These are phyloP conservation scores for Ligustrum vulgare DNA, from an alignment of 257 asterid species.

Conservation along the genomic window DNA sequence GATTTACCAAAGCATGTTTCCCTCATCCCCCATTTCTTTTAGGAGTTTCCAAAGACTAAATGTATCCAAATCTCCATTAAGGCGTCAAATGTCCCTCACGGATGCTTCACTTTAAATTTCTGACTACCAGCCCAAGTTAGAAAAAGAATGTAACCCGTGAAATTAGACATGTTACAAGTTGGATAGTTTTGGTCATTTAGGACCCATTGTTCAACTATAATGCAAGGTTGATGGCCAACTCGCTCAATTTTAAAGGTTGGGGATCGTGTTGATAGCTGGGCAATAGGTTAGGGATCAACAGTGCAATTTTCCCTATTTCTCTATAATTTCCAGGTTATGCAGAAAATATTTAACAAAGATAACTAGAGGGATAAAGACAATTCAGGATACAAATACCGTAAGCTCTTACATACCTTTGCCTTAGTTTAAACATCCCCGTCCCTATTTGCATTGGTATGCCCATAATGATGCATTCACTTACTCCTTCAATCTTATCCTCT, in stretches of 20 bases:
- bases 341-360: neutral
- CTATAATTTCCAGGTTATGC: neutral
- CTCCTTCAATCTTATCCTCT: conserved; percentile 87
- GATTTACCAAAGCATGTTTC: no score
- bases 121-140: neutral
- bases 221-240: neutral
- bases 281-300: neutral
- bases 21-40: no score
- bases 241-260: neutral
- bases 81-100: neutral
- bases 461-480: conserved; percentile 87
- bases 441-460: conserved; percentile 86
- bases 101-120: neutral
- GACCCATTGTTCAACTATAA: neutral
- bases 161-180: neutral
- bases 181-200: no score
- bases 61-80: neutral
- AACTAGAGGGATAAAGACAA: neutral
- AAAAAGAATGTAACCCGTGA: no score
- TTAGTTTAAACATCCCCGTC: conserved; percentile 86
- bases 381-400: neutral
- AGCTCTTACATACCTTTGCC: conserved; percentile 54
- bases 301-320: neutral
- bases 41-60: no score
- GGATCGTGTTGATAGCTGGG: neutral